Conservation (phyloP, 257 asterid genomes). For the Lavandula angustifolia region DNA sequence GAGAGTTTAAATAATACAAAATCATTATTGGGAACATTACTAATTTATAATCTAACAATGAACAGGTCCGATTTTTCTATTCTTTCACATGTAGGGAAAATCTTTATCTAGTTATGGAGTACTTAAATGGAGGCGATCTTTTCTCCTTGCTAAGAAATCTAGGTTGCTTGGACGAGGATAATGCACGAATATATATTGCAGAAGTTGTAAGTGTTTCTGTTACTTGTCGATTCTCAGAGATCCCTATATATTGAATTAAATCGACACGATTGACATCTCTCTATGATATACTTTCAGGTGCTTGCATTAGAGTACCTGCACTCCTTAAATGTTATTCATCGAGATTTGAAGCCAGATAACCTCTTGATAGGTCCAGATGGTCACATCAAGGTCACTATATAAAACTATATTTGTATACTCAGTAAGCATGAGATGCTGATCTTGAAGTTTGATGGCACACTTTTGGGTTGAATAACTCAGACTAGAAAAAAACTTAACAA, state of each 20-base stretch:
- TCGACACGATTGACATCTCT: slow-evolving; percentile 29
- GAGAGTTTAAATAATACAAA: neutral
- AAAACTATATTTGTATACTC: slow-evolving; percentile 26
- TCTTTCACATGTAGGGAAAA: slow-evolving; percentile 99
- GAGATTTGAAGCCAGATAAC: slow-evolving; percentile 99
- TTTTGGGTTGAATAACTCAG: slow-evolving; percentile 20
- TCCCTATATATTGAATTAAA: slow-evolving; percentile 33
- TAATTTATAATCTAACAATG: slow-evolving; percentile 56
- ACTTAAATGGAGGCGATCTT: slow-evolving; percentile 97
- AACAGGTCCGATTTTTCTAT: slow-evolving; percentile 99
- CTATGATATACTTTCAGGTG: slow-evolving; percentile 58
- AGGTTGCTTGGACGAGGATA: slow-evolving; percentile 97
- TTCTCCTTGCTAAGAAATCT: slow-evolving; percentile 82
- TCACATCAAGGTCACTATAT: slow-evolving; percentile 86
- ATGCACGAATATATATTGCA: slow-evolving; percentile 88
- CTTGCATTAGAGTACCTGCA: slow-evolving; percentile 97
- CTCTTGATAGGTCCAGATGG: slow-evolving; percentile 95
- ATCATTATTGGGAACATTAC: slow-evolving; percentile 38
- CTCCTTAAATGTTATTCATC: slow-evolving; percentile 83
- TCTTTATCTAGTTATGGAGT: slow-evolving; percentile 98
- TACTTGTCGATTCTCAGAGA: slow-evolving; percentile 15
- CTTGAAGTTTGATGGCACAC: slow-evolving; percentile 12
- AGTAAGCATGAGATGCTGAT: no score
- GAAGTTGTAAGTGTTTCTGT: slow-evolving; percentile 78
- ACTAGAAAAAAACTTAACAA: neutral